phyloP scores from a whole-genome alignment of 1,284 basidiomycete species.

The Fomitiporia mediterranea region DNA sequence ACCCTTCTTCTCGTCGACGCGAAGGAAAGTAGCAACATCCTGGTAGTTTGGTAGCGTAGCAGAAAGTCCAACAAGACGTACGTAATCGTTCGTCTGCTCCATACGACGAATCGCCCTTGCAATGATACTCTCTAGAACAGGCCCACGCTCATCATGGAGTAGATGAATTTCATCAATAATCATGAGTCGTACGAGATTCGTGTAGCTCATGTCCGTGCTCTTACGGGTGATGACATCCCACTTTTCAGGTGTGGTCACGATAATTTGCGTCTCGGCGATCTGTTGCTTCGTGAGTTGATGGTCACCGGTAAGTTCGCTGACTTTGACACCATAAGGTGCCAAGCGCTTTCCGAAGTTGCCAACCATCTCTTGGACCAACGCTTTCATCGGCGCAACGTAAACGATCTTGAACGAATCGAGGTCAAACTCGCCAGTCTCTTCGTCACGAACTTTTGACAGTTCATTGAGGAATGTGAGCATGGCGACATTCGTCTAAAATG shows the following conservation, averaged over 20 bases:
- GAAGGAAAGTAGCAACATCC: slow-evolving; percentile 97
- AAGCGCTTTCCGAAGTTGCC: slow-evolving; percentile 89
- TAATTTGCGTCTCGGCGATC: slow-evolving; percentile 96
- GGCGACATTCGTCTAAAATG: slow-evolving; percentile 88
- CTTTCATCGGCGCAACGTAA: slow-evolving; percentile 99
- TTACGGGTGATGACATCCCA: slow-evolving; percentile 99
- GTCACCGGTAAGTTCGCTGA: slow-evolving; percentile 96
- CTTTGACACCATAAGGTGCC: slow-evolving; percentile 76
- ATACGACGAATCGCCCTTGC: slow-evolving; percentile 90
- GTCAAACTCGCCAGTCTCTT: slow-evolving; percentile 81
- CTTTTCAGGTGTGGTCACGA: slow-evolving; percentile 99
- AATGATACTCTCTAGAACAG: slow-evolving; percentile 91
- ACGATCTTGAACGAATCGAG: slow-evolving; percentile 94
- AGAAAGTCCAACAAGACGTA: slow-evolving; percentile 92
- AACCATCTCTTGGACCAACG: slow-evolving; percentile 96
- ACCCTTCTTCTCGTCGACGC: slow-evolving; percentile 89
- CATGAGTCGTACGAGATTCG: slow-evolving; percentile 93
- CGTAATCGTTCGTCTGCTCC: slow-evolving; percentile 92
- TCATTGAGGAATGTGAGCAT: slow-evolving; percentile 92
- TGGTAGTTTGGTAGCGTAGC: slow-evolving; percentile 98
- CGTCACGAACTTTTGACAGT: slow-evolving; percentile 80
- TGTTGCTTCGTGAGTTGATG: slow-evolving; percentile 98
- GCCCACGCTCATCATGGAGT: slow-evolving; percentile 96
- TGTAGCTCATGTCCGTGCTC: slow-evolving; percentile 95
- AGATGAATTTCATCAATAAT: slow-evolving; percentile 99